A percentile compares a stretch with the other conserved stretches of the same genome.
Conservation (phyloP, 2,329 filamentous ascomycete genomes). For the Geoglossum cookeanum region DNA sequence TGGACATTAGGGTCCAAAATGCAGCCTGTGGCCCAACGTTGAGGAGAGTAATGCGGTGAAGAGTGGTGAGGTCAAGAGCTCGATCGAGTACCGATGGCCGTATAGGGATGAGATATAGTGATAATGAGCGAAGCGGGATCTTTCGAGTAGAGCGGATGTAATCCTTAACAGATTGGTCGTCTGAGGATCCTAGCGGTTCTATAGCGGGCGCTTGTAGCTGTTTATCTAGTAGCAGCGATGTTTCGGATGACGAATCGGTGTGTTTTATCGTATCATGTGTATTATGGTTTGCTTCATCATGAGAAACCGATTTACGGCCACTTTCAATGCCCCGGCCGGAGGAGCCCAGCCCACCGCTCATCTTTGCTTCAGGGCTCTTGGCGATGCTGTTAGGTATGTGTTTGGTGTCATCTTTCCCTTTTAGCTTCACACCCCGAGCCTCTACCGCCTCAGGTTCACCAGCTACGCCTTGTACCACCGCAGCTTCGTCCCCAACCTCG, state of each 20-base stretch:
- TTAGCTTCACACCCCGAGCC: background rate
- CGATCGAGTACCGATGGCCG: conserved; percentile 36
- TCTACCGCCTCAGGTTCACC: background rate
- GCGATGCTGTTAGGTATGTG: background rate
- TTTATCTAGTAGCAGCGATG: background rate
- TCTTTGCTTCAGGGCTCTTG: background rate
- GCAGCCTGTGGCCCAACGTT: conserved; percentile 42
- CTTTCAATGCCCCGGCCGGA: background rate
- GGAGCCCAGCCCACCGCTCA: background rate
- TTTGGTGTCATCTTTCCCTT: background rate
- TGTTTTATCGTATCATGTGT: background rate
- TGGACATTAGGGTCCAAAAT: conserved; percentile 38
- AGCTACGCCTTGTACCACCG: conserved; percentile 4
- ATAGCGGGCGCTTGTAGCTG: background rate
- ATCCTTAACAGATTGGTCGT: conserved; percentile 14
- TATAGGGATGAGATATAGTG: conserved; percentile 39
- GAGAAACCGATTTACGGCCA: background rate
- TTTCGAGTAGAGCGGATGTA: conserved; percentile 41
- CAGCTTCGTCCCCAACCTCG: conserved; percentile 20
- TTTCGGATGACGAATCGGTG: background rate
- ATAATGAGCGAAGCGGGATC: conserved; percentile 33
- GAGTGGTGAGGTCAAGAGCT: conserved; percentile 35
- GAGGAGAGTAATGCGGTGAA: conserved; percentile 40
- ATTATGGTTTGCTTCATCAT: background rate
- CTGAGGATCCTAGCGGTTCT: background rate